phyloP scores from a whole-genome alignment of 257 asterid species.

The Anisodus acutangulus region DNA sequence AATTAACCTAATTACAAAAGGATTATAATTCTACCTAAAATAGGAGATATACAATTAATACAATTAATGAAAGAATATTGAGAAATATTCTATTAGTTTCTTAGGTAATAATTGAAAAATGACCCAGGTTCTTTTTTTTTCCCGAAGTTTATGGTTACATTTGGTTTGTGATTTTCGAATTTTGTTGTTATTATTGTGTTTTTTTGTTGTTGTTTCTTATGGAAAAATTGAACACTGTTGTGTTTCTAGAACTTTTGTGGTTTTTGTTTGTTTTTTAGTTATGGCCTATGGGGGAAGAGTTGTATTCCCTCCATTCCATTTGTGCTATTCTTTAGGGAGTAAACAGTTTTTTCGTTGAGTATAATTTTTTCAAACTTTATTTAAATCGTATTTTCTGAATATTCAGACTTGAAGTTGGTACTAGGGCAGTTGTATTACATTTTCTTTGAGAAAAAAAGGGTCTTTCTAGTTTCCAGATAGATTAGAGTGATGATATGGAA shows the following conservation, averaged over 20 bases:
- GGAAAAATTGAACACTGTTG: not conserved
- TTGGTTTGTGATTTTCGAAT: not conserved
- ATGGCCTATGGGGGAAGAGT: no score
- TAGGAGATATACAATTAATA: no score
- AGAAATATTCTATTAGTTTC: no score
- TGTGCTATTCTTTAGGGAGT: no score
- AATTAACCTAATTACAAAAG: no score
- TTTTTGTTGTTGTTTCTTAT: not conserved
- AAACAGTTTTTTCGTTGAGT: no score
- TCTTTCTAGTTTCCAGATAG: not conserved
- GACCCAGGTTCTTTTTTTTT: conserved; percentile 53
- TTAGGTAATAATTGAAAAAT: not conserved
- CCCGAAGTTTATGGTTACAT: not conserved
- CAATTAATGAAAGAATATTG: no score
- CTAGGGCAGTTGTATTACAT: not conserved
- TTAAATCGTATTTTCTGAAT: not conserved
- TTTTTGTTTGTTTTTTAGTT: not conserved
- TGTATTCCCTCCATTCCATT: no score
- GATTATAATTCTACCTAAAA: no score
- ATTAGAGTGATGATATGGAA: not conserved
- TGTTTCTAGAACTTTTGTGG: not conserved
- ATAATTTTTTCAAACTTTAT: no score
- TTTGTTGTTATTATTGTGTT: not conserved
- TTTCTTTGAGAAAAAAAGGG: not conserved
- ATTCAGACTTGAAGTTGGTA: not conserved